These are phyloP conservation scores for Ogataea henricii DNA, from an alignment of 805 yeast species.

Conservation along the genomic window DNA sequence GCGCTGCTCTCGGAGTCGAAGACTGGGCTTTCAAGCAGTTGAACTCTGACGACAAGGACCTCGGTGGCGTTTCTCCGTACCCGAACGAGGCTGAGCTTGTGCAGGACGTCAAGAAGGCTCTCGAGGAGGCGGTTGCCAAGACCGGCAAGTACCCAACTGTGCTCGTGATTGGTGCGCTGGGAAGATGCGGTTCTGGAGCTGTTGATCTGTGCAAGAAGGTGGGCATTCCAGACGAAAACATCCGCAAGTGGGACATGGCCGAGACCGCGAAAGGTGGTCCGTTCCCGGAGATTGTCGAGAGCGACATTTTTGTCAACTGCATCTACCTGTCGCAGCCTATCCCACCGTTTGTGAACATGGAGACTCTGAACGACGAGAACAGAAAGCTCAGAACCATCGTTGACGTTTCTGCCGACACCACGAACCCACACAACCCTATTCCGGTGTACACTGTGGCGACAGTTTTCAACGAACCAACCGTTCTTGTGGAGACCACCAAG, in stretches of 20 bases:
- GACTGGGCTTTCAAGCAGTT: conserved; percentile 94
- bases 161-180: conserved; percentile 93
- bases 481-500: conserved; percentile 68
- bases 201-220: conserved; percentile 75
- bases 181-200: conserved; percentile 99
- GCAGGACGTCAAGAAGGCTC: conserved; percentile 63
- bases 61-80: conserved; percentile 82
- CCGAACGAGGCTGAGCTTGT: conserved; percentile 77
- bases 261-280: conserved; percentile 99
- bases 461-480: conserved; percentile 89
- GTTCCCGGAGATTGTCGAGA: conserved; percentile 82
- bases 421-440: conserved; percentile 96
- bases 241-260: conserved; percentile 93
- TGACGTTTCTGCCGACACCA: conserved; percentile 98
- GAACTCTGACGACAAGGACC: conserved; percentile 63
- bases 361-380: conserved; percentile 59
- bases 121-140: conserved; percentile 56
- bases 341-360: conserved; percentile 82
- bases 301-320: conserved; percentile 94
- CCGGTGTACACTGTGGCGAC: conserved; percentile 93
- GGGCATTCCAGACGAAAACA: conserved; percentile 85
- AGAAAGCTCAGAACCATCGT: conserved; percentile 91
- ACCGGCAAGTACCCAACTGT: conserved; percentile 74
- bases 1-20: conserved; percentile 93
- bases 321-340: conserved; percentile 92